Base-by-base conservation (phyloP, 2,329 filamentous ascomycete genomes). In the Periconia sp. region DNA sequence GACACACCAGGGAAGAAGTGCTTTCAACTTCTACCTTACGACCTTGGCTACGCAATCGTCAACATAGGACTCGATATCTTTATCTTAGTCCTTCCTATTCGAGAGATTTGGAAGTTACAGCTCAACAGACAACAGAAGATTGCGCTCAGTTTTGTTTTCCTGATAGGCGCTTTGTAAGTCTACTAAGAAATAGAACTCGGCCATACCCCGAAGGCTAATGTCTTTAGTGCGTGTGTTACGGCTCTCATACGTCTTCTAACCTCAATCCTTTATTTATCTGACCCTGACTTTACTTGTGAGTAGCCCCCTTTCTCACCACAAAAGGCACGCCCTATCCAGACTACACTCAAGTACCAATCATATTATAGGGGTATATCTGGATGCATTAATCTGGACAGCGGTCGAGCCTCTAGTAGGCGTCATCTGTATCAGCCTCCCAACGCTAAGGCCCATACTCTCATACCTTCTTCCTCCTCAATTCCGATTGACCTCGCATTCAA, bases 61-160 rank as follows among this genome's bases (percentile, higher is more conserved):
- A 45, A 56, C n/a, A 43, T 46, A 2, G 2, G 44, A 2, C 18
- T 56, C 17, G 54, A 56, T 45, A 13, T 56, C 23, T 27, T 42
- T 18, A 53, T 56, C n/a, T 37, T 56, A n/a, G 15, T 44, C 14
- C 35, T 56, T 13, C 54, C 54, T 31, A 41, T 56, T 14, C 54
- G 50, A 1, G 23, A 53, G 23, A 42, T 41, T 1, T 46, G 42
- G 11, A 40, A 20, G 11, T 45, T 56, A 14, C 54, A 56, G 33
- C 23, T 49, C 6, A 41, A 33, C 13, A 49, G 19, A 17, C 7
- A 7, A 3, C 33, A 41, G 41, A 49, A 49, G 17, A 15, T 49
- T 23, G 47, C 47, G 6, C 6, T 49, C 33, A 49, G 47, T 18
- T 33, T 49, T 5, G 20, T 49, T 6, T 49, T 49, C 18, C 47